Percentiles rank a stretch among this genome's conserved stretches.
Evolutionary conservation across 768 basidiomycete genomes (phyloP).

Genomic region (Phlebiopsis flavidoalba): DNA sequence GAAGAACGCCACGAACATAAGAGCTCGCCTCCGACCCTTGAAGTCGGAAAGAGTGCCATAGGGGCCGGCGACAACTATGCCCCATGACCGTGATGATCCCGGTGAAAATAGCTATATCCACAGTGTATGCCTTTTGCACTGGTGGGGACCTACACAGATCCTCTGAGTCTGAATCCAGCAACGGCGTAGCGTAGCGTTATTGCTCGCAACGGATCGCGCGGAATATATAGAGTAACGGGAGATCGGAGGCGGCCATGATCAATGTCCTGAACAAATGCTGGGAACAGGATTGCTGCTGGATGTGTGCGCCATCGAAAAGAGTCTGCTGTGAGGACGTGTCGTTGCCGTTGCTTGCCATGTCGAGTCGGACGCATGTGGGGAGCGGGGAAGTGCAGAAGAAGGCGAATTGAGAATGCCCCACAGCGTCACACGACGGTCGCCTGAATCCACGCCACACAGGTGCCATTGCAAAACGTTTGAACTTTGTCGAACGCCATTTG

Average conservation of each 20-base stretch:
- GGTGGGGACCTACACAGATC: not conserved
- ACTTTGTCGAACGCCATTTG: too few relatives aligned
- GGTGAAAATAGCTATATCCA: not conserved
- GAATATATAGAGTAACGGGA: not conserved
- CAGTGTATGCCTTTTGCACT: conserved; percentile 3
- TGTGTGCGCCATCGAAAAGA: not conserved
- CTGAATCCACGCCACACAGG: too few relatives aligned
- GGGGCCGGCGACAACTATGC: not conserved
- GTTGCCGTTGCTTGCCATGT: too few relatives aligned
- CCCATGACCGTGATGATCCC: not conserved
- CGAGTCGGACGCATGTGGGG: too few relatives aligned
- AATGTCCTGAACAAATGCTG: not conserved
- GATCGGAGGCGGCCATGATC: not conserved
- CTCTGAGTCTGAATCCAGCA: not conserved
- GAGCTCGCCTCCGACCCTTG: not conserved
- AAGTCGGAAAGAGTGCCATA: conserved; percentile 1
- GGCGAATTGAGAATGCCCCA: too few relatives aligned
- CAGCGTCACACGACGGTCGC: too few relatives aligned
- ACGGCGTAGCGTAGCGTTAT: not conserved
- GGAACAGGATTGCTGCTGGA: not conserved
- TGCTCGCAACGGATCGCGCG: not conserved
- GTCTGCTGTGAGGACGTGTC: too few relatives aligned
- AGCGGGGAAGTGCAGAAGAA: too few relatives aligned
- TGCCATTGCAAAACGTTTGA: too few relatives aligned
- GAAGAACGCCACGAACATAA: not conserved